Conservation (phyloP, 2,329 filamentous ascomycete genomes). For the Plenodomus tracheiphilus region DNA sequence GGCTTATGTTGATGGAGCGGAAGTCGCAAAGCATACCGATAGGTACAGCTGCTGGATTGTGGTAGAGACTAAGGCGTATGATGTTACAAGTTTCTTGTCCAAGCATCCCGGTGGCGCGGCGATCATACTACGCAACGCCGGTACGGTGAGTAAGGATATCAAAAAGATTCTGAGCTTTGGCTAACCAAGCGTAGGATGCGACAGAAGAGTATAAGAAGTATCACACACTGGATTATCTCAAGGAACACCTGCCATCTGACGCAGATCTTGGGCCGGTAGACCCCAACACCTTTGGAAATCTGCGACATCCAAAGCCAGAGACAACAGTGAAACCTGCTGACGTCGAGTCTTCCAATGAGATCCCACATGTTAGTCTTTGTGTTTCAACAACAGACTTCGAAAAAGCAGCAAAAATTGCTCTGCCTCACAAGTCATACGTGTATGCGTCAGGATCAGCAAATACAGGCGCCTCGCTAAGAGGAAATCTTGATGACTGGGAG, state of each 20-base stretch:
- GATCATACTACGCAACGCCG: slow-evolving; percentile 46
- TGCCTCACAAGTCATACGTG: slow-evolving; percentile 39
- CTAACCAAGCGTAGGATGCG: slow-evolving; percentile 26
- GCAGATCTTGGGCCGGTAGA: slow-evolving; percentile 34
- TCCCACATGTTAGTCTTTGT: slow-evolving; percentile 36
- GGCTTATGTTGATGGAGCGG: slow-evolving; percentile 35
- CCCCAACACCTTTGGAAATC: slow-evolving; percentile 35
- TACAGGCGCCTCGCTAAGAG: slow-evolving; percentile 32
- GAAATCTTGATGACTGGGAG: slow-evolving; percentile 40
- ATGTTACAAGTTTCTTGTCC: slow-evolving; percentile 65
- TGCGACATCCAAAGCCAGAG: slow-evolving; percentile 26
- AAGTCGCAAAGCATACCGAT: slow-evolving; percentile 39
- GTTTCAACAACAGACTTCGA: slow-evolving; percentile 40
- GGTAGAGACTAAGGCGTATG: slow-evolving; percentile 68
- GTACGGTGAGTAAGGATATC: slow-evolving; percentile 43
- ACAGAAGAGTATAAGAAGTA: slow-evolving; percentile 43
- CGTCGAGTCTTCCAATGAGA: slow-evolving; percentile 21
- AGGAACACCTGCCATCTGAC: slow-evolving; percentile 32
- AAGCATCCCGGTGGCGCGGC: slow-evolving; percentile 65
- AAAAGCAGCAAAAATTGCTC: slow-evolving; percentile 32
- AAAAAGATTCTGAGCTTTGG: slow-evolving; percentile 6
- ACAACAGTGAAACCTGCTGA: slow-evolving; percentile 21
- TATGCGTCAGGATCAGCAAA: slow-evolving; percentile 43
- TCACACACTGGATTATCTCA: slow-evolving; percentile 36
- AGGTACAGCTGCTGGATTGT: slow-evolving; percentile 63